Evolutionary conservation across 176 grass and related monocot genomes (phyloP), one percentile per base, ranked within the genome.

Genomic region (Poa annua): DNA sequence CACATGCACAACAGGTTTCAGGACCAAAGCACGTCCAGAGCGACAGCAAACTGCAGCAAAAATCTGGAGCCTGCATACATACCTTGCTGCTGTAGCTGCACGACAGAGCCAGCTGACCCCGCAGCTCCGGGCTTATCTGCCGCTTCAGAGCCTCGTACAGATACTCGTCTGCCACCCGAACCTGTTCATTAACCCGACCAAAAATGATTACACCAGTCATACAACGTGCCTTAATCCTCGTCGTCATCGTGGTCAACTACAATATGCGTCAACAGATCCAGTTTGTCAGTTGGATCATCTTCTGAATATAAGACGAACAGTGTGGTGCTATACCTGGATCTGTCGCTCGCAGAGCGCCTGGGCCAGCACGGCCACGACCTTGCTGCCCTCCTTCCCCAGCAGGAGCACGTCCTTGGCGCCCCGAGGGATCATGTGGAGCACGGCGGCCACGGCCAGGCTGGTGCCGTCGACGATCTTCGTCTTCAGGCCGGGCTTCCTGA

Each of bases 391-490:
- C 10, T 49, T 85, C 41, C 92, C 89, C 1, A 89, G 74, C 8
- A 94, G 85, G 17, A 94, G 85, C 83, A 92, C 87, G 16, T 87
- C 90, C 2, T 53, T 48, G 0, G 75, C 73, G 80, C 74, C 89
- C 0, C 54, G 21, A 2, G 92, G 87, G 13, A 94, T 48, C 79
- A 56, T 83, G 26, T 92, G 64, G 16, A 94, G 75, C 34, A 89
- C 78, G 36, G 86, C 85, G 11, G 85, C 89, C 45, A 82, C 85
- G 13, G 82, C 89, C 19, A 92, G 33, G 81, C 92, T 89, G 2
- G 85, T 89, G 3, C 92, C 92, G 41, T 94, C 92, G 1, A 94
- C 89, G 57, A 94, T 78, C 76, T 41, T 91, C 4, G 70, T 89
- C 65, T 49, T 92, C 0, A 92, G 75, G 7, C 6, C 60, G 0